A percentile compares a stretch with the other conserved stretches of the same genome.
Evolutionary conservation across 805 yeast species (phyloP).

Genomic region (Myxozyma monticola): DNA sequence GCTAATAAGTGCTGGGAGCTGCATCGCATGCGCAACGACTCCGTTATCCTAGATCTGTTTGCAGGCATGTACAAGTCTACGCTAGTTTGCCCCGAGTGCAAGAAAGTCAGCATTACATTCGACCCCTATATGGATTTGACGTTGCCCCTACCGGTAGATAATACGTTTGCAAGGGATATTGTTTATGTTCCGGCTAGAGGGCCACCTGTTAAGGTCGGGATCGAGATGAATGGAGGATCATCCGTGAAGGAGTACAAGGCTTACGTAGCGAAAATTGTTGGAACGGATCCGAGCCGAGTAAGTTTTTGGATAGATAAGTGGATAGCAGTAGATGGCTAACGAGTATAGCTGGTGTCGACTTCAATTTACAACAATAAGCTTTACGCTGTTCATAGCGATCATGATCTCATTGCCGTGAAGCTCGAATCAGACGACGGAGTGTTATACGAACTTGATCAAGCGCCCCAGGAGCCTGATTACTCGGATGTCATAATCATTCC

Average conservation of each 20-base stretch:
- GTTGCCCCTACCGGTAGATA: conserved; percentile 77
- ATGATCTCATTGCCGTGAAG: conserved; percentile 60
- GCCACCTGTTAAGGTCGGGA: conserved; percentile 56
- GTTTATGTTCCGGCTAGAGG: conserved; percentile 61
- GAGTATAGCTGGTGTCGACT: conserved; percentile 47
- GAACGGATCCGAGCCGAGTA: conserved; percentile 11
- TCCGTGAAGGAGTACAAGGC: conserved; percentile 62
- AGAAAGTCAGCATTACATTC: conserved; percentile 78
- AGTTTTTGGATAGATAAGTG: not conserved
- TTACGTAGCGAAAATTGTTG: conserved; percentile 54
- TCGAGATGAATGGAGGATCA: conserved; percentile 67
- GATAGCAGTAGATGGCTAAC: not conserved
- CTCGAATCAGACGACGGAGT: conserved; percentile 65
- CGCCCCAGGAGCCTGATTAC: conserved; percentile 36
- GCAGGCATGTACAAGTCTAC: conserved; percentile 91
- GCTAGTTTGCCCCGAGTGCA: conserved; percentile 80
- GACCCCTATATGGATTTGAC: conserved; percentile 93
- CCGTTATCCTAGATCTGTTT: conserved; percentile 80
- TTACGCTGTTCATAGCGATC: conserved; percentile 65
- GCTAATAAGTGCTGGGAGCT: conserved; percentile 79
- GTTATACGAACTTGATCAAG: conserved; percentile 54
- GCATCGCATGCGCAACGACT: conserved; percentile 78
- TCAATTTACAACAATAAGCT: conserved; percentile 69
- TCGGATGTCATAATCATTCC: conserved; percentile 31
- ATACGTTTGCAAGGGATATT: conserved; percentile 68